These are phyloP conservation scores for Fusarium tjaetaba DNA, from an alignment of 2,329 filamentous ascomycete genomes.

Conservation along the genomic window DNA sequence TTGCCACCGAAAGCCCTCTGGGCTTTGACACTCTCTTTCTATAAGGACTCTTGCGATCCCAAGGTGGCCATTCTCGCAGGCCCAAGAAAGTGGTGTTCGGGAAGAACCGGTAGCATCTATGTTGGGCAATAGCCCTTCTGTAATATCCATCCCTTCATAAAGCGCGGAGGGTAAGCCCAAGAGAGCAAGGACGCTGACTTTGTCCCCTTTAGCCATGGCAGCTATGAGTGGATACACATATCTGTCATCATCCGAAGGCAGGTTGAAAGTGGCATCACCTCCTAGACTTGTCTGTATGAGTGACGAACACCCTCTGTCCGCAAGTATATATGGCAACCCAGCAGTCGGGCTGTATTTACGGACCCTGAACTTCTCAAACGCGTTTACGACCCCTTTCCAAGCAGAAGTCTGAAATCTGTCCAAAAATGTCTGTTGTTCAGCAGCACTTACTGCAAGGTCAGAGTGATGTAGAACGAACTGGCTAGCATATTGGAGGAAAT, in stretches of 20 bases:
- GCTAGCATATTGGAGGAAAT: accelerated
- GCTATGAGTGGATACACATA: constrained; percentile 20
- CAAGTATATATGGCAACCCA: constrained; percentile 20
- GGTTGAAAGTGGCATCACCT: too few species aligned
- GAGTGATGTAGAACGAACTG: constrained; percentile 21
- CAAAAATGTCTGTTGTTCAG: neutral
- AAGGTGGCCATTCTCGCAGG: accelerated
- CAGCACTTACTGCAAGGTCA: neutral
- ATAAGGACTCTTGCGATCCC: neutral
- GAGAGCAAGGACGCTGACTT: neutral
- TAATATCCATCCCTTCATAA: neutral
- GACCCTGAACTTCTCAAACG: neutral
- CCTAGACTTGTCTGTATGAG: too few species aligned
- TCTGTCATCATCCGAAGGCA: too few species aligned
- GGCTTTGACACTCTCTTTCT: too few species aligned
- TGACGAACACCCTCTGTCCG: neutral
- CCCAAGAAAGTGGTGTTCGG: neutral
- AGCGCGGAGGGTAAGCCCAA: accelerated
- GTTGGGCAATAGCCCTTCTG: accelerated
- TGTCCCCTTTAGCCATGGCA: constrained; percentile 12
- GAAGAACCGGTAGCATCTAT: accelerated
- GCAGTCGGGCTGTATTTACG: accelerated
- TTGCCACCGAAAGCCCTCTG: too few species aligned
- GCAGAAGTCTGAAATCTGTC: accelerated
- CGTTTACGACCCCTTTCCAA: neutral